Percentiles rank a stretch among this genome's conserved stretches.
These are phyloP conservation scores for Trichoderma guizhouense DNA, from an alignment of 2,329 filamentous ascomycete genomes.

Conservation along the genomic window DNA sequence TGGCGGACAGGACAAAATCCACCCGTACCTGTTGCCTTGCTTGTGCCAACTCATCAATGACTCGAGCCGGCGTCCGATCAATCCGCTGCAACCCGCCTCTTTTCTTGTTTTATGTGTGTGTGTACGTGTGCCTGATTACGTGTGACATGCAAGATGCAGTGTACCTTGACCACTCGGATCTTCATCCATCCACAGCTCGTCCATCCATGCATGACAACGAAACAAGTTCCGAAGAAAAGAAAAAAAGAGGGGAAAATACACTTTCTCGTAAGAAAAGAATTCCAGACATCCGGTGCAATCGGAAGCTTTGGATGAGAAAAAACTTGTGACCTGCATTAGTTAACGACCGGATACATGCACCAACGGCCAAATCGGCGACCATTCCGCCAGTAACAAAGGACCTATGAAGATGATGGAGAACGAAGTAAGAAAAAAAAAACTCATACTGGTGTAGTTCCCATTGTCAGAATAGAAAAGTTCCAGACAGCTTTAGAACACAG, in stretches of 20 bases:
- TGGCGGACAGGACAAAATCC: not conserved
- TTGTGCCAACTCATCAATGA: slow-evolving; percentile 13
- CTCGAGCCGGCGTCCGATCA: not conserved
- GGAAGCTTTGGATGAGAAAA: not conserved
- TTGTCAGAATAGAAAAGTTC: not conserved
- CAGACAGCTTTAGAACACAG: not conserved
- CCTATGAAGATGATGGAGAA: not conserved
- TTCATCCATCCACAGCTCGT: not conserved
- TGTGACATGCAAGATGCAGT: not conserved
- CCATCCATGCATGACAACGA: not conserved
- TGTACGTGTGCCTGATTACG: not conserved
- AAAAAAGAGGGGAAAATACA: not conserved
- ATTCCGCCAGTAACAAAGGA: not conserved
- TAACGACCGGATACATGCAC: not conserved
- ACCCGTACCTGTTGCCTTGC: no score
- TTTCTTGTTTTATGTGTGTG: not conserved
- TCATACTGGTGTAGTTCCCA: not conserved
- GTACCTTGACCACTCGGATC: not conserved
- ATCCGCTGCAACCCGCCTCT: slow-evolving; percentile 6
- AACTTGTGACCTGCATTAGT: not conserved
- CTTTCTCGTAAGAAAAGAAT: not conserved
- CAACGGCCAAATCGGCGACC: not conserved
- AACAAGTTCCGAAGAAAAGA: no score
- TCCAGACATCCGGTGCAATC: not conserved
- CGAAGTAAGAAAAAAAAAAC: not conserved